Percentiles rank a stretch among this genome's conserved stretches.
Conservation (phyloP, 2,329 filamentous ascomycete species). For the Zalaria obscura region DNA sequence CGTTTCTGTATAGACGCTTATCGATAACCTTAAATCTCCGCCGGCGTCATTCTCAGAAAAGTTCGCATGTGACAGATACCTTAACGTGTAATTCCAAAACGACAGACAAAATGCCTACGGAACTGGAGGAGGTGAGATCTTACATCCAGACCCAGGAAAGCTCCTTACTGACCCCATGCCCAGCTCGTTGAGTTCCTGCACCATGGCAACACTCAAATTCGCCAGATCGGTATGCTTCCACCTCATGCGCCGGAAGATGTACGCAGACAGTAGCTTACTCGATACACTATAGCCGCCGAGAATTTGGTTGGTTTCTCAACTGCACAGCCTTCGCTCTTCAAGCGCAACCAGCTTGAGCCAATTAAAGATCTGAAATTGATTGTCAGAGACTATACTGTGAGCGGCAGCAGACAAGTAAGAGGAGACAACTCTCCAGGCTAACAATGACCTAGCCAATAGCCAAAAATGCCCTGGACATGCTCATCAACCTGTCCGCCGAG, state of each 20-base stretch:
- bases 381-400: conserved; percentile 56
- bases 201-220: conserved; percentile 81
- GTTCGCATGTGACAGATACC: too few species aligned
- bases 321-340: conserved; percentile 68
- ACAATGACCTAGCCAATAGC: conserved; percentile 55
- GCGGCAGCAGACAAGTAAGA: too few species aligned
- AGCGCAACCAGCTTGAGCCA: conserved; percentile 61
- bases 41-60: too few species aligned
- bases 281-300: conserved; percentile 49
- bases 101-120: conserved; percentile 27
- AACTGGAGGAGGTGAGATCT: conserved; percentile 31
- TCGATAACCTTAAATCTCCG: too few species aligned
- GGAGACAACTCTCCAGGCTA: not conserved
- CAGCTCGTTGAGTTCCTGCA: conserved; percentile 88
- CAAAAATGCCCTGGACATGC: conserved; percentile 81
- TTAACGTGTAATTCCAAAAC: not conserved
- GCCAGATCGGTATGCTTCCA: conserved; percentile 50
- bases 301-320: conserved; percentile 76
- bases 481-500: conserved; percentile 63
- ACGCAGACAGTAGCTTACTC: not conserved
- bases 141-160: not conserved
- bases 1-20: too few species aligned
- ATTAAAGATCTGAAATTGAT: conserved; percentile 79
- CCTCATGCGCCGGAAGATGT: conserved; percentile 1
- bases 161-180: conserved; percentile 1